phyloP scores from a whole-genome alignment of 306 rosid genomes.

The Pueraria montana region DNA sequence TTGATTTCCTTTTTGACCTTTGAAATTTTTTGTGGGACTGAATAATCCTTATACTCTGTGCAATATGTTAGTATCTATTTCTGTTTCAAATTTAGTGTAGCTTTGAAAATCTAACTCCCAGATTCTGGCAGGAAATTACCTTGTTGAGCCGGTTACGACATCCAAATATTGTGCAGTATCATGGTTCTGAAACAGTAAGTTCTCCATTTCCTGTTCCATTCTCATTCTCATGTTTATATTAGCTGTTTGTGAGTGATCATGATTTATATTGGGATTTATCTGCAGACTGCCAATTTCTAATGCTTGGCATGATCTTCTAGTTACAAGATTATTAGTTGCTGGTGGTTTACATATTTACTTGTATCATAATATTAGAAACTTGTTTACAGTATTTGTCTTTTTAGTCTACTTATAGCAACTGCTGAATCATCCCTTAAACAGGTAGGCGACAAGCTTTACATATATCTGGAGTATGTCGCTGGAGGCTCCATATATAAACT shows the following conservation, averaged over 20 bases:
- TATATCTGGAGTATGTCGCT: conserved; percentile 95
- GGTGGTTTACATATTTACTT: conserved; percentile 28
- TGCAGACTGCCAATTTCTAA: conserved; percentile 25
- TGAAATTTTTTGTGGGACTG: neutral
- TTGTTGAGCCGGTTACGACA: conserved; percentile 87
- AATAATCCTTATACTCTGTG: conserved; percentile 6
- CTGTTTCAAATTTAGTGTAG: conserved; percentile 37
- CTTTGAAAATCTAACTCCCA: conserved; percentile 39
- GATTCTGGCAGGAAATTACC: conserved; percentile 78
- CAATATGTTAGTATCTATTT: conserved; percentile 33
- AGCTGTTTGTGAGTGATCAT: conserved; percentile 32
- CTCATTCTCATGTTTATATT: conserved; percentile 23
- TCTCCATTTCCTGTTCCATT: conserved; percentile 28
- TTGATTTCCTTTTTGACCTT: conserved; percentile 19
- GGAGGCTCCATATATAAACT: conserved; percentile 95
- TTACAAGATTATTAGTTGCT: conserved; percentile 26
- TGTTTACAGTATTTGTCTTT: conserved; percentile 2
- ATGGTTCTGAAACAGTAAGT: conserved; percentile 88
- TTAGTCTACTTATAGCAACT: conserved; percentile 36
- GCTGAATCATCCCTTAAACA: conserved; percentile 53
- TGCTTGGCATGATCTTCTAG: conserved; percentile 30
- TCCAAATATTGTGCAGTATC: conserved; percentile 91
- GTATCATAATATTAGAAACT: neutral
- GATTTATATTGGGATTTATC: neutral
- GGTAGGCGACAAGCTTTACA: conserved; percentile 86